phyloP scores from a whole-genome alignment of 2,329 filamentous ascomycete genomes.

The Cordyceps fumosorosea region DNA sequence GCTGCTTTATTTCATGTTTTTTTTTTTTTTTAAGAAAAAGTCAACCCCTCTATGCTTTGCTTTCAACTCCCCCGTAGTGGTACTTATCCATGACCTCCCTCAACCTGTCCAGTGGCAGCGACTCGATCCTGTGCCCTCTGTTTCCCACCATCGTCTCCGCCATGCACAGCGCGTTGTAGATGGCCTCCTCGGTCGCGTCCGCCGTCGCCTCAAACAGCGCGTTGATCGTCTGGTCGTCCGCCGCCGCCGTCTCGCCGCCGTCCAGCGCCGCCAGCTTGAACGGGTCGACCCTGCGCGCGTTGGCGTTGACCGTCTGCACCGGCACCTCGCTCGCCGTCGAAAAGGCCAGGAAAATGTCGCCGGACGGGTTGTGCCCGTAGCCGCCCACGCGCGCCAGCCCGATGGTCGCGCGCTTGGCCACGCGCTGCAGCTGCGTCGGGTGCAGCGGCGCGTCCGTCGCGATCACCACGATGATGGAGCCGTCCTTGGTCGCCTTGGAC shows the following conservation, averaged over 20 bases:
- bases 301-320: constrained; percentile 30
- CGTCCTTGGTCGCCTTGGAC: constrained; percentile 48
- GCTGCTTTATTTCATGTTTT: background rate
- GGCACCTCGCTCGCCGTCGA: constrained; percentile 47
- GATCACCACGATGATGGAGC: constrained; percentile 54
- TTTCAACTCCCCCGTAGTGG: background rate
- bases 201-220: constrained; percentile 51
- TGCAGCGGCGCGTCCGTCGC: constrained; percentile 56
- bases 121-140: constrained; percentile 38
- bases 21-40: background rate
- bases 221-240: constrained; percentile 53
- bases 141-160: constrained; percentile 49
- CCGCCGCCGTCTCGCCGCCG: constrained; percentile 32
- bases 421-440: constrained; percentile 47
- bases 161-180: constrained; percentile 54
- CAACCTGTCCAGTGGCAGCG: constrained; percentile 37
- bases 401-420: constrained; percentile 53
- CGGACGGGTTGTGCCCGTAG: constrained; percentile 52
- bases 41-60: background rate
- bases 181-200: constrained; percentile 55
- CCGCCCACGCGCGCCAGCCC: constrained; percentile 53
- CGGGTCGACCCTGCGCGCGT: constrained; percentile 31
- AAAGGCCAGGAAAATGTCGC: constrained; percentile 58
- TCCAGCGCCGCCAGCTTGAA: constrained; percentile 27
- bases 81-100: constrained; percentile 36